These are phyloP conservation scores for Fraxinus velutina DNA, from an alignment of 305 asterid genomes.

Conservation along the genomic window DNA sequence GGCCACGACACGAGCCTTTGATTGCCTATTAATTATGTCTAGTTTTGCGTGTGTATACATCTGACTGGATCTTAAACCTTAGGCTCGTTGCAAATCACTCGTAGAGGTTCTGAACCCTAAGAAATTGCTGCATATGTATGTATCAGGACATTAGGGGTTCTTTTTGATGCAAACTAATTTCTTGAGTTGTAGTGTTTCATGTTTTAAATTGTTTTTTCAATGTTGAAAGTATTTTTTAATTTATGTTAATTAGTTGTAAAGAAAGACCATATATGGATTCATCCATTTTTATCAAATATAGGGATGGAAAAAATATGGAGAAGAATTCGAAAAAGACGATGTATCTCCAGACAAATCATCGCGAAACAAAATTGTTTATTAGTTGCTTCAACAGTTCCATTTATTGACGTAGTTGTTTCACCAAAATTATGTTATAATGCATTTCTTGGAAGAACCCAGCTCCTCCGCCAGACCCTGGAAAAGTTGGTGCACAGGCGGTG, in stretches of 20 bases:
- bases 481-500: conserved; percentile 61
- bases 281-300: not conserved
- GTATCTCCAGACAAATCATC: not conserved
- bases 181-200: not conserved
- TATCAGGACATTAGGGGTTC: not conserved
- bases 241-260: not conserved
- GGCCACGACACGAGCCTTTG: not conserved
- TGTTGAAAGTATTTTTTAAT: not conserved
- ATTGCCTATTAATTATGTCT: not conserved
- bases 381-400: not conserved
- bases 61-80: not conserved
- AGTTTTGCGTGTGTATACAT: not conserved
- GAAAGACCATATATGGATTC: not conserved
- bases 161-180: not conserved
- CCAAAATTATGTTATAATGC: not conserved
- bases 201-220: not conserved
- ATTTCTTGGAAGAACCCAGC: conserved; percentile 56
- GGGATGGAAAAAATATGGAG: not conserved
- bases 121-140: not conserved
- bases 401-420: not conserved
- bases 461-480: conserved; percentile 66
- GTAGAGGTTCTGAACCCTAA: not conserved
- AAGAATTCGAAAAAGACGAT: not conserved
- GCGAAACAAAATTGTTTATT: not conserved
- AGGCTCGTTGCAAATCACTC: not conserved